A percentile compares a stretch with the other conserved stretches of the same genome.
Conservation (phyloP, 2,329 filamentous ascomycete genomes). For the Ophiostoma triangulosporum region DNA sequence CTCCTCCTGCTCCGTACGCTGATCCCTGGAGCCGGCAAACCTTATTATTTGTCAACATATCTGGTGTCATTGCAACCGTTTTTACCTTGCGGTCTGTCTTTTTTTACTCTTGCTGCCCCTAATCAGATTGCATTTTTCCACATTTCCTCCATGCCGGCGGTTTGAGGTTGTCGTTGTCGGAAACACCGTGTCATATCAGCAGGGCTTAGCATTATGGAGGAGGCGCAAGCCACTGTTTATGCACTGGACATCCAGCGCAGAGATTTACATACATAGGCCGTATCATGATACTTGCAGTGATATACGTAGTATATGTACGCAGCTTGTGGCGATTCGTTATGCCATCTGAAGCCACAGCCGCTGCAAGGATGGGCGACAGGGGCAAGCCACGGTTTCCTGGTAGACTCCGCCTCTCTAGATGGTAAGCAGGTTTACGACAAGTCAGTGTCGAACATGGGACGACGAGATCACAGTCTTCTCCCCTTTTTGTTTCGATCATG, state of each 20-base stretch:
- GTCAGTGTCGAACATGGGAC: not conserved
- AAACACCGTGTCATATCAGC: conserved; percentile 9
- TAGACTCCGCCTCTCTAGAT: not conserved
- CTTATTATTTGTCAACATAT: conserved; percentile 1
- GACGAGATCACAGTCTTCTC: too few species aligned
- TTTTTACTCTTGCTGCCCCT: too few species aligned
- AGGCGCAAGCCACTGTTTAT: not conserved
- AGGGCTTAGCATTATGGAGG: conserved; percentile 2
- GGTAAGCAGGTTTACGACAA: not conserved
- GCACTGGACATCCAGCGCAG: not conserved
- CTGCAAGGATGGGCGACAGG: not conserved
- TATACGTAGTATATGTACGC: too few species aligned
- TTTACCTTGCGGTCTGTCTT: not conserved
- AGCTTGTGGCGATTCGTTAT: too few species aligned
- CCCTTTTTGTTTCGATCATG: not conserved
- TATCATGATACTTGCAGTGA: too few species aligned
- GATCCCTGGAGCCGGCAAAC: not conserved
- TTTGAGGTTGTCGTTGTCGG: conserved; percentile 8
- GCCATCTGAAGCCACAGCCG: too few species aligned
- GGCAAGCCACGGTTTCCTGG: not conserved
- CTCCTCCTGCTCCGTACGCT: not conserved
- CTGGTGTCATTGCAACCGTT: not conserved
- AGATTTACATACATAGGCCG: too few species aligned
- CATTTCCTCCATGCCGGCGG: not conserved
- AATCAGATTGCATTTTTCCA: not conserved